Evolutionary conservation across 179 eudicot genomes (phyloP), one percentile per base, ranked within the genome.

Genomic region (Beta macrorhiza): DNA sequence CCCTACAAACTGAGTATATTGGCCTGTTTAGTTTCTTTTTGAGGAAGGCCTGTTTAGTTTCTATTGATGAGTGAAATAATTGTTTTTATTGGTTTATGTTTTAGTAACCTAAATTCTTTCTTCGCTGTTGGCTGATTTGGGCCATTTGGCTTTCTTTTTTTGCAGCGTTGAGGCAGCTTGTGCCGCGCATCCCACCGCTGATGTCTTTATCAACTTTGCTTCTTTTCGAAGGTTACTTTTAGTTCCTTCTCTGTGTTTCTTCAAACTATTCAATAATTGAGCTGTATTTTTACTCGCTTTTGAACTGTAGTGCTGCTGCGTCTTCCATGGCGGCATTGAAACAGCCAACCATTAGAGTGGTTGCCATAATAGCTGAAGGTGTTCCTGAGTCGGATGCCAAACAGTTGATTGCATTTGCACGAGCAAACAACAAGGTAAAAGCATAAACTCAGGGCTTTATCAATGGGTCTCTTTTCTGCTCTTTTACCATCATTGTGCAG

Each of bases 301-400:
- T 20, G 61, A 72, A 77, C 56, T 91, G 84, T 89, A 97, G 99
- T 90, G 99, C 99, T 83, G 97, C 97, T 77, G 99, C 97, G 83
- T 97, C 99, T 79, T 91, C 99, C 55, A 87, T 90, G 94, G 67
- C 97, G 32, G 99, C 99, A 77, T 90, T 97, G 71, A 93, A 97
- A 84, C 99, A 97, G 86, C 97, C 97, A 81, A 97, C 99, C 67
- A 95, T 97, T 62, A 92, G 94, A 89, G 98, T 97, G 77, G 97
- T 89, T 82, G 99, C 99, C 52, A 93, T 97, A 56, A 97, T 97
- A 72, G 99, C 99, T 63, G 99, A 97, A 89, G 99, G 99, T 86
- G 99, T 97, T 81, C 99, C 99, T 11, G 98, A 97, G 86, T 86
- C 95, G 15, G 97, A 97, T 86, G 88, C 98, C 85, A 97, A 94